Conservation (phyloP, 345 rosid species). For the Euphorbia tirucalli region DNA sequence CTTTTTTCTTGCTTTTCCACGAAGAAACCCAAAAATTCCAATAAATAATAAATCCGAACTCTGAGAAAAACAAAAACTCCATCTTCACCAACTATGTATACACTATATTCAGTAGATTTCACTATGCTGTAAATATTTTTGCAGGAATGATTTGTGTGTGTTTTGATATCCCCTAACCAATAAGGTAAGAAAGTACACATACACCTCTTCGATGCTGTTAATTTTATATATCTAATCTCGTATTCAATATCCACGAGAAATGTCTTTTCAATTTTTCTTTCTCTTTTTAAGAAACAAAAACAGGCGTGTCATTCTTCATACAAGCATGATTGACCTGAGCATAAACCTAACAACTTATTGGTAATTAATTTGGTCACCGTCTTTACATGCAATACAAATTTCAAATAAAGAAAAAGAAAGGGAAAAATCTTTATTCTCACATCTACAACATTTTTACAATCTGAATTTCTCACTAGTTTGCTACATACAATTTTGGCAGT, state of each 20-base stretch:
- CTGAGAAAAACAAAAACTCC: no score
- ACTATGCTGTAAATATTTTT: no score
- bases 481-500: constrained; percentile 12
- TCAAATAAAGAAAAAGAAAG: not conserved
- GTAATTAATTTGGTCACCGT: not conserved
- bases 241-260: not conserved
- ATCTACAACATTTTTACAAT: not conserved
- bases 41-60: not conserved
- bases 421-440: not conserved
- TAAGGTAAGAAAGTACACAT: no score
- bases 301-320: not conserved
- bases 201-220: no score
- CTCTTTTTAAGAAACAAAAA: no score
- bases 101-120: not conserved
- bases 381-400: not conserved
- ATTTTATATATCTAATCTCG: no score
- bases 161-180: no score
- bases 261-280: no score
- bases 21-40: not conserved
- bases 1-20: not conserved
- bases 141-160: no score
- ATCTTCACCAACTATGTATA: not conserved
- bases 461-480: constrained; percentile 1
- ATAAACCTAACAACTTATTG: not conserved
- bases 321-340: not conserved